These are phyloP conservation scores for Colletotrichum godetiae DNA, from an alignment of 2,329 filamentous ascomycete genomes.

Conservation along the genomic window DNA sequence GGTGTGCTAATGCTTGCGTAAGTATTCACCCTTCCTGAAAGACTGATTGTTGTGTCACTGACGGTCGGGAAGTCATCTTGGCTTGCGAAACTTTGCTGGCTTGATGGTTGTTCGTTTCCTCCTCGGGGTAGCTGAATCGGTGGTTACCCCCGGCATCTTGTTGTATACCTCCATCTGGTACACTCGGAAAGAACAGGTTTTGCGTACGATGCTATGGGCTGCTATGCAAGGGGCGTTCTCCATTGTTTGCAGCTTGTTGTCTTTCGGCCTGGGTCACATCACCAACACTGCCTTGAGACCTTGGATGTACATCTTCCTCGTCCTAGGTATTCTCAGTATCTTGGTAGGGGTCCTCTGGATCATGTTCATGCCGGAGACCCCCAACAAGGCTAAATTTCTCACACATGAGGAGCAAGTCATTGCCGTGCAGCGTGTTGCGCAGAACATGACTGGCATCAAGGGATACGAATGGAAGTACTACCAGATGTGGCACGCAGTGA, in stretches of 20 bases:
- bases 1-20: slow-evolving; percentile 38
- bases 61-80: not conserved
- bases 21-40: not conserved
- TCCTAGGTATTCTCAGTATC: no score
- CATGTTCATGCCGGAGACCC: not conserved
- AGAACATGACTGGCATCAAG: slow-evolving; percentile 44
- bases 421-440: slow-evolving; percentile 40
- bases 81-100: slow-evolving; percentile 37
- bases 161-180: slow-evolving; percentile 32
- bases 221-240: slow-evolving; percentile 29
- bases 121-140: slow-evolving; percentile 34
- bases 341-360: no score
- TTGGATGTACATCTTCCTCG: no score
- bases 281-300: slow-evolving; percentile 6
- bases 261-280: slow-evolving; percentile 41
- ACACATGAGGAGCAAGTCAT: slow-evolving; percentile 38
- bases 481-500: no score
- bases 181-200: slow-evolving; percentile 31
- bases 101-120: slow-evolving; percentile 35
- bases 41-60: no score
- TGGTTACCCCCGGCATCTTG: slow-evolving; percentile 25
- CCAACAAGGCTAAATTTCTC: slow-evolving; percentile 36
- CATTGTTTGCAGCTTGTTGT: slow-evolving; percentile 37
- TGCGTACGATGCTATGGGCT: slow-evolving; percentile 16
- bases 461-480: slow-evolving; percentile 38